phyloP scores from a whole-genome alignment of 495 filamentous ascomycete genomes.

The Aspergillus mulundensis region DNA sequence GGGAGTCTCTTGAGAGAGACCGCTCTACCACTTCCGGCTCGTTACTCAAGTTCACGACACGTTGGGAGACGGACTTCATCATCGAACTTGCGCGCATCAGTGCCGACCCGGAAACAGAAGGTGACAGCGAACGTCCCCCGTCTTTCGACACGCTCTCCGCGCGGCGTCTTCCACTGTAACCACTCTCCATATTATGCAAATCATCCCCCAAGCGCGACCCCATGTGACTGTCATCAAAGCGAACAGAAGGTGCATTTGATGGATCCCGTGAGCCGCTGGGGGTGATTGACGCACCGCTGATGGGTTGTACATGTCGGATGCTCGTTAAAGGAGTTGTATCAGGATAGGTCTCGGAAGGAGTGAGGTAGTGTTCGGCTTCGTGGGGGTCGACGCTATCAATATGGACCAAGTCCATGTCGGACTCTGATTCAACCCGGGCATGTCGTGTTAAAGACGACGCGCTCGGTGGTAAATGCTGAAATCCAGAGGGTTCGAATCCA shows the following conservation, averaged over 20 bases:
- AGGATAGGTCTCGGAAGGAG: conserved; percentile 48
- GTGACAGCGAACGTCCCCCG: conserved; percentile 60
- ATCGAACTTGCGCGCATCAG: conserved; percentile 81
- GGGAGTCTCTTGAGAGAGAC: conserved; percentile 59
- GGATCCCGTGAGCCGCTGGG: conserved; percentile 51
- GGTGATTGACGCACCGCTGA: conserved; percentile 54
- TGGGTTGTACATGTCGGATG: conserved; percentile 57
- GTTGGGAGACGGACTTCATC: conserved; percentile 93
- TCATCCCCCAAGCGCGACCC: conserved; percentile 60
- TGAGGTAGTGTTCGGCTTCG: conserved; percentile 49
- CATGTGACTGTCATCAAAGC: conserved; percentile 35
- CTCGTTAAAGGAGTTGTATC: conserved; percentile 67
- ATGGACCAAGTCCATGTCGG: conserved; percentile 31
- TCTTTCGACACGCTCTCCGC: conserved; percentile 49
- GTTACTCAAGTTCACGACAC: conserved; percentile 95
- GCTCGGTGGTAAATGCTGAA: conserved; percentile 28
- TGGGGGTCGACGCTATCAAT: conserved; percentile 24
- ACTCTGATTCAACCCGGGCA: conserved; percentile 24
- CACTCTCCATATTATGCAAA: conserved; percentile 59
- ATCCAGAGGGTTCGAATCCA: conserved; percentile 41
- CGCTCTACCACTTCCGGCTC: conserved; percentile 77
- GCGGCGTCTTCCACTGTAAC: conserved; percentile 40
- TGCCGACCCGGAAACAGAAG: conserved; percentile 61
- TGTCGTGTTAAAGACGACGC: conserved; percentile 22
- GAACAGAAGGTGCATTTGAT: conserved; percentile 54